Conservation (phyloP, 768 basidiomycete species). For the Exsudoporus frostii region DNA sequence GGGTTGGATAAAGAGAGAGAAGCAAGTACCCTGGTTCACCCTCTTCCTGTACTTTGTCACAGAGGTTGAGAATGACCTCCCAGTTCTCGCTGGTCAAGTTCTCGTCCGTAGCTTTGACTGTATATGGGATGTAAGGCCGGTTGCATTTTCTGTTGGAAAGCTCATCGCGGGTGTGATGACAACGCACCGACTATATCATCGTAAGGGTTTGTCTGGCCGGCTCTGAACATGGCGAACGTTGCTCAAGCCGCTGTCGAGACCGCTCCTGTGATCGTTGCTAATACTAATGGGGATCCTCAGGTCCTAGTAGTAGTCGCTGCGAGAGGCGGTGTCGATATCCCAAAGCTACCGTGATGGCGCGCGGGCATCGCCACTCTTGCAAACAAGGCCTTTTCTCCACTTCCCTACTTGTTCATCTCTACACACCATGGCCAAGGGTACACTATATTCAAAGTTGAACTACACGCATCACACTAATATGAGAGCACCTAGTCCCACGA, state of each 20-base stretch:
- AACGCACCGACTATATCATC: constrained; percentile 89
- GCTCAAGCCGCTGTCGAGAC: constrained; percentile 4
- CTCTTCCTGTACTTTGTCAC: constrained; percentile 93
- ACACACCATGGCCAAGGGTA: constrained; percentile 52
- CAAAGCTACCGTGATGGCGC: constrained; percentile 9
- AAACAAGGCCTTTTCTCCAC: neutral
- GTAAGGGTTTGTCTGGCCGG: constrained; percentile 68
- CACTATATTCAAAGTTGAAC: constrained; percentile 6
- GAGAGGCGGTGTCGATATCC: constrained; percentile 30
- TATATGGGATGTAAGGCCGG: neutral
- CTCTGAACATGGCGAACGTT: constrained; percentile 59
- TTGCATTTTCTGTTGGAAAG: constrained; percentile 4
- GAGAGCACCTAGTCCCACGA: constrained; percentile 69
- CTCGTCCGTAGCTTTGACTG: constrained; percentile 97
- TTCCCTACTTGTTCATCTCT: constrained; percentile 9
- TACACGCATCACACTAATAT: neutral
- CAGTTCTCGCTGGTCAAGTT: constrained; percentile 93
- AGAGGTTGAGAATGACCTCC: constrained; percentile 91
- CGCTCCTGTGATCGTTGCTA: constrained; percentile 16
- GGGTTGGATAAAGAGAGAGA: neutral
- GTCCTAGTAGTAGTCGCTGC: constrained; percentile 17
- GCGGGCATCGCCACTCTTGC: neutral
- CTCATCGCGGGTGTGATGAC: constrained; percentile 1
- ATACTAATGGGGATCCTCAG: constrained; percentile 5
- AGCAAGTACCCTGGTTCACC: constrained; percentile 71